These are phyloP conservation scores for Geranomyces michiganensis DNA, from an alignment of 192 early-diverging fungal genomes.

Conservation along the genomic window DNA sequence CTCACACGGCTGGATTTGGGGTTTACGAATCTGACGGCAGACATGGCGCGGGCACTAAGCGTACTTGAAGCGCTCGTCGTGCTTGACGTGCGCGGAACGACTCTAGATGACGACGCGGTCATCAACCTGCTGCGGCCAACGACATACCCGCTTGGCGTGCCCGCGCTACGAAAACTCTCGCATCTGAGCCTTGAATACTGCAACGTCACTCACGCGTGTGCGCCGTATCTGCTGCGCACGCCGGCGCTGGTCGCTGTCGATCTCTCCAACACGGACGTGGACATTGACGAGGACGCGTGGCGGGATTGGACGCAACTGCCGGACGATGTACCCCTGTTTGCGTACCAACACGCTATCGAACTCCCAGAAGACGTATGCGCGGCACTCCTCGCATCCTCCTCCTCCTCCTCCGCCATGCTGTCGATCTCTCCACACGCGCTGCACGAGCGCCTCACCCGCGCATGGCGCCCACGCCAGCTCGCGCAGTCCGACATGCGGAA, in stretches of 20 bases:
- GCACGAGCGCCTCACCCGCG: not conserved
- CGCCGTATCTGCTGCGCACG: not conserved
- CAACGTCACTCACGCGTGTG: not conserved
- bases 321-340: not conserved
- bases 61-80: not conserved
- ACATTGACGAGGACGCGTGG: not conserved
- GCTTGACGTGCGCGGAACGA: not conserved
- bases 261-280: not conserved
- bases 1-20: conserved; percentile 2
- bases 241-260: conserved; percentile 4
- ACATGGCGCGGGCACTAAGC: conserved; percentile 4
- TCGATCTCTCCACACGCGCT: no score
- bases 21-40: not conserved
- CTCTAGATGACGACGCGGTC: not conserved
- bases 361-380: not conserved
- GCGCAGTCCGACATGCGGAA: conserved; percentile 1
- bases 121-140: not conserved
- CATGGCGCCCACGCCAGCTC: not conserved
- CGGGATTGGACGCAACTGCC: not conserved
- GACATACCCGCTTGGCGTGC: not conserved
- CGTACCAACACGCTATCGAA: not conserved
- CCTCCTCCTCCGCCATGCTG: not conserved
- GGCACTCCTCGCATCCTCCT: not conserved
- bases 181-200: not conserved
- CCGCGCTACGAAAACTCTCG: not conserved